Evolutionary conservation across 2,329 filamentous ascomycete species (phyloP).

Genomic region (Pseudogymnoascus sp.): DNA sequence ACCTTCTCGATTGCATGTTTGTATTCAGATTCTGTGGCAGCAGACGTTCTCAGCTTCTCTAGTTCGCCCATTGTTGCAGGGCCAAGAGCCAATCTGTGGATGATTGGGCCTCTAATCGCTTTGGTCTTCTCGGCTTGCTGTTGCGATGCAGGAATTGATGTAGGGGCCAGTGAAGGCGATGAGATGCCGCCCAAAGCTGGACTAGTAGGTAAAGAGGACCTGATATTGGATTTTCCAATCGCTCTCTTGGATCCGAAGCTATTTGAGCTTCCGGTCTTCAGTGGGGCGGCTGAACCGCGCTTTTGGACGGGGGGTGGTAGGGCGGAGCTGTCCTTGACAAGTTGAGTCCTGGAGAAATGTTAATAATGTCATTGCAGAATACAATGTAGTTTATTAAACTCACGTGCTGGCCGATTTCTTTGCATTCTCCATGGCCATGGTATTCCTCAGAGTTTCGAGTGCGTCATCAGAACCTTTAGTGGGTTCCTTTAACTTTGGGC

Average conservation of each 20-base stretch:
- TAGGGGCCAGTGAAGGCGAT: constrained; percentile 47
- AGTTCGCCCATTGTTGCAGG: constrained; percentile 46
- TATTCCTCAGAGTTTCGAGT: constrained; percentile 42
- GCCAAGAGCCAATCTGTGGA: constrained; percentile 53
- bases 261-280: neutral
- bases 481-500: constrained; percentile 28
- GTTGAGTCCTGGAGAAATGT: constrained; percentile 31
- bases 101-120: constrained; percentile 45
- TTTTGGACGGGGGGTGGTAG: constrained; percentile 20
- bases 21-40: constrained; percentile 43
- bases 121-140: constrained; percentile 47
- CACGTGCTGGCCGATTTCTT: constrained; percentile 42
- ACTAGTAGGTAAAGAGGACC: constrained; percentile 43
- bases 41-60: constrained; percentile 43
- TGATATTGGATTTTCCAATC: constrained; percentile 18
- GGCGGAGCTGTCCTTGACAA: constrained; percentile 28
- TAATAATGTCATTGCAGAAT: constrained; percentile 14
- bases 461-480: constrained; percentile 42
- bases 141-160: constrained; percentile 44
- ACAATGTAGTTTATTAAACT: constrained; percentile 18
- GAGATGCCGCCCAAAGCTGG: constrained; percentile 48
- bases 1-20: constrained; percentile 50
- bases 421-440: constrained; percentile 36
- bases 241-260: constrained; percentile 15
- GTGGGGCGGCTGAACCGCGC: constrained; percentile 14